Evolutionary conservation across 441 rosid species (phyloP).

Genomic region (Adansonia gregorii): DNA sequence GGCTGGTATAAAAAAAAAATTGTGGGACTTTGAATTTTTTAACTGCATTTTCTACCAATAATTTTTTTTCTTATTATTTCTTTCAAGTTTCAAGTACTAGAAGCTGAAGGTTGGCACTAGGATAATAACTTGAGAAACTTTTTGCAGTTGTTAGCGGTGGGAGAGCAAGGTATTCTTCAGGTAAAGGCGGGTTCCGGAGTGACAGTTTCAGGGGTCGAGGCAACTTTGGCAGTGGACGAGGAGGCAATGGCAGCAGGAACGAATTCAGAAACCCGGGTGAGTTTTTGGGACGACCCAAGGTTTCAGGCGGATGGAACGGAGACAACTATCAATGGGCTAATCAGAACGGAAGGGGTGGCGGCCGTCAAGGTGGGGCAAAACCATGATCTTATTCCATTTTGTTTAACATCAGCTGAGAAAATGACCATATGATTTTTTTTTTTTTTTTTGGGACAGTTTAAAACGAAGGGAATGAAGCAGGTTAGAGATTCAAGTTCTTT

Average conservation of each 20-base stretch:
- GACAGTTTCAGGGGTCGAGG: slow-evolving; percentile 80
- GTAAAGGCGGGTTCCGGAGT: slow-evolving; percentile 65
- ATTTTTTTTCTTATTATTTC: neutral
- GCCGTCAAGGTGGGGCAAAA: slow-evolving; percentile 50
- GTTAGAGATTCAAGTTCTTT: slow-evolving; percentile 37
- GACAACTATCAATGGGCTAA: slow-evolving; percentile 65
- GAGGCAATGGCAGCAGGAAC: slow-evolving; percentile 69
- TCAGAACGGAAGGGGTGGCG: slow-evolving; percentile 69
- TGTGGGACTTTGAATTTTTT: neutral
- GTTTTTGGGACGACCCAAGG: slow-evolving; percentile 66
- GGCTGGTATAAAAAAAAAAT: neutral
- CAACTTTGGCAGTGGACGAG: slow-evolving; percentile 62
- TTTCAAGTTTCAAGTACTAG: neutral
- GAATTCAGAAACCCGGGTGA: slow-evolving; percentile 77
- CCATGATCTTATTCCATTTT: slow-evolving; percentile 34
- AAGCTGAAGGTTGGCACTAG: neutral
- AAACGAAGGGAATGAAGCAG: slow-evolving; percentile 32
- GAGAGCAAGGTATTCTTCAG: slow-evolving; percentile 73
- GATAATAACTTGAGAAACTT: slow-evolving; percentile 2
- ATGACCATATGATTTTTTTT: slow-evolving; percentile 16
- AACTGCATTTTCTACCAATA: neutral
- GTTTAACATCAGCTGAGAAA: slow-evolving; percentile 17
- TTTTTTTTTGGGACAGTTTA: slow-evolving; percentile 39
- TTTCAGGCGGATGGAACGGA: slow-evolving; percentile 58
- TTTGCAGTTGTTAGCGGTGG: slow-evolving; percentile 54